Base-by-base conservation (phyloP, 2,329 filamentous ascomycete species). In the Nannizziopsis arthrosporioides region DNA sequence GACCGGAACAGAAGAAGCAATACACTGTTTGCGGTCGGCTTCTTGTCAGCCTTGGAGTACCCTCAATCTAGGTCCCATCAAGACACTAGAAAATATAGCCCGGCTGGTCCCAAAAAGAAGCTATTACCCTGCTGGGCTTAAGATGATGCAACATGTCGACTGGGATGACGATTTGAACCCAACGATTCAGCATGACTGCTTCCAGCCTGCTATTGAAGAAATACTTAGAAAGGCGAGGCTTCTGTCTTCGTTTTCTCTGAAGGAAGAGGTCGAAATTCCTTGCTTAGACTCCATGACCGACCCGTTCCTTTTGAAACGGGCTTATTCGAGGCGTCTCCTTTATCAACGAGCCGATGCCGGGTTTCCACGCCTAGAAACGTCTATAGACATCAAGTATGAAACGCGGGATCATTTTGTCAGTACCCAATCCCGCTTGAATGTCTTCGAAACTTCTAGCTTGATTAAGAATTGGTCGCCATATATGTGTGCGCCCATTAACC, bases 81-180 rank as follows among this genome's bases (percentile, higher is more conserved):
- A 36, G 4, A 47, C 47, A 11, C 42, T 55, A 30, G n/a, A 31
- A 6, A 22, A 30, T 2, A 51, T 55, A 40, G 17, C 47, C 4
- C 47, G 53, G 3, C 50, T 73, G 0, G 62, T 66, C 0, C 69
- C 70, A 0, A 41, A 37, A 2, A 60, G 70, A 31, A 50, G 50
- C 0, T 76, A 67, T 48, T 76, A 77, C 53, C 73, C 74, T 0
- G 41, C 44, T 3, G 46, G 70, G 3, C 41, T 61, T 10, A 64
- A 57, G 35, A 55, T 58, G 0, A 71, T 75, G 65, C 73, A 77
- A 52, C 54, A 47, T 2, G 61, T 72, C 0, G 12, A 11, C 0
- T 77, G 74, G 73, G 54, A 72, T 42, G 1, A 50, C 0, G 5
- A 59, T 0, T 53, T 76, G 0, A 61, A 68, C 1, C 55, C 56